Conservation (phyloP, 2,329 filamentous ascomycete species). For the Neospermospora avenae region DNA sequence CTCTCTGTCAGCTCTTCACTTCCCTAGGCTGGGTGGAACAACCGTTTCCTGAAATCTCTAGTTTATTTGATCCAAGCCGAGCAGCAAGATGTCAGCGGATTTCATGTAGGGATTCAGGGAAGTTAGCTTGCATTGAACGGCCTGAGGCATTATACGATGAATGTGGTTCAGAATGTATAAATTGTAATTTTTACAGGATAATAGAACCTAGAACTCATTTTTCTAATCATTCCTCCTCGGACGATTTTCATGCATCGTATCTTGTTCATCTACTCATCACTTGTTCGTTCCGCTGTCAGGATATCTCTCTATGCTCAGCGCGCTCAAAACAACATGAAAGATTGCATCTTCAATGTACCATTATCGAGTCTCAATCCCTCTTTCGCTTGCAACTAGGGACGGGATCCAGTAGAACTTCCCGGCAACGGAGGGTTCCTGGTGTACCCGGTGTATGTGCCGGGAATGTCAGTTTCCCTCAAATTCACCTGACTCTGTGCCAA, state of each 20-base stretch:
- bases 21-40: too few relatives aligned
- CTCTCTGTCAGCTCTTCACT: too few relatives aligned
- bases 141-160: too few relatives aligned
- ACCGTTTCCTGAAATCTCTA: too few relatives aligned
- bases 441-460: conserved; percentile 24
- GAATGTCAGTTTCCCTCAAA: conserved; percentile 16
- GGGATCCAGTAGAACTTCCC: neutral
- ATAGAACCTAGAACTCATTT: neutral
- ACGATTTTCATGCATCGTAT: neutral
- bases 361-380: neutral
- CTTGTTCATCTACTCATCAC: neutral
- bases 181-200: neutral
- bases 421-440: conserved; percentile 18
- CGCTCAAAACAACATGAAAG: neutral
- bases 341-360: neutral
- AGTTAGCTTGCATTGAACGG: too few relatives aligned
- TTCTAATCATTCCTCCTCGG: neutral
- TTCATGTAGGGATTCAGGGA: too few relatives aligned
- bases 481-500: conserved; percentile 1
- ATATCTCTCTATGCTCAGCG: neutral
- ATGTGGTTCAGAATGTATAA: neutral
- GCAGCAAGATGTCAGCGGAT: too few relatives aligned
- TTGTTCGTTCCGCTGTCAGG: neutral
- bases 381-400: neutral
- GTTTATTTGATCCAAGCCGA: too few relatives aligned